Evolutionary conservation across 2,329 filamentous ascomycete genomes (phyloP), one percentile per base, ranked within the genome.

Genomic region (Ceratocystis eucalypticola): DNA sequence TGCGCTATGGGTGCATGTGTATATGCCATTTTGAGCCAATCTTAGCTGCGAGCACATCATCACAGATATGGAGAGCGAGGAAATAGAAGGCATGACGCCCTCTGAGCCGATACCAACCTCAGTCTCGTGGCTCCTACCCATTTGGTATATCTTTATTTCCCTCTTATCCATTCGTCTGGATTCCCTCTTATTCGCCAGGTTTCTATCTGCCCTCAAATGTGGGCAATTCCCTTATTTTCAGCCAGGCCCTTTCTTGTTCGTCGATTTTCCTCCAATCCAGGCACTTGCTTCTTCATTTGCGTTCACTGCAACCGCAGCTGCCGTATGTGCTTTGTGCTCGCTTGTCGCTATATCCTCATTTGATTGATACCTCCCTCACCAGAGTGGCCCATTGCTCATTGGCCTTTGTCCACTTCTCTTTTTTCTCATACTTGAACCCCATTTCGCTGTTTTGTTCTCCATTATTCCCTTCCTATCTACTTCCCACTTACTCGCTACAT

Each of bases 11-110:
- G 20, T 55, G 20, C 20, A 28, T 28, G 50, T 59, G 55, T 8
- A 59, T n/a, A 10, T 59, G 55, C 55, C 55, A 59, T 59, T 59
- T 59, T 59, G 28, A 33, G 55, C 55, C 55, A 59, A 30, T 59
- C 28, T 37, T 59, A 33, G 55, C 55, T 59, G 55, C 55, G 55
- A 59, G 55, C 55, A 59, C 55, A 33, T 37, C 55, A 59, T 59
- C 55, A 33, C 53, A 57, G 53, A 33, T 17, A 28, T 41, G 37
- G 37, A 41, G 37, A 41, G 37, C 37, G 37, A 41, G 30, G 30
- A 15, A 15, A 41, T 41, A 15, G 37, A 41, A 41, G 37, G 37
- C 37, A 41, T 12, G 22, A 10, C n/a, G 46, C 46, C 4, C 22
- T 50, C n/a, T 20, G 46, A n/a, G 46, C 46, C 46, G 5, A 25